phyloP scores from a whole-genome alignment of 257 asterid species.

The Nicotiana sylvestris region DNA sequence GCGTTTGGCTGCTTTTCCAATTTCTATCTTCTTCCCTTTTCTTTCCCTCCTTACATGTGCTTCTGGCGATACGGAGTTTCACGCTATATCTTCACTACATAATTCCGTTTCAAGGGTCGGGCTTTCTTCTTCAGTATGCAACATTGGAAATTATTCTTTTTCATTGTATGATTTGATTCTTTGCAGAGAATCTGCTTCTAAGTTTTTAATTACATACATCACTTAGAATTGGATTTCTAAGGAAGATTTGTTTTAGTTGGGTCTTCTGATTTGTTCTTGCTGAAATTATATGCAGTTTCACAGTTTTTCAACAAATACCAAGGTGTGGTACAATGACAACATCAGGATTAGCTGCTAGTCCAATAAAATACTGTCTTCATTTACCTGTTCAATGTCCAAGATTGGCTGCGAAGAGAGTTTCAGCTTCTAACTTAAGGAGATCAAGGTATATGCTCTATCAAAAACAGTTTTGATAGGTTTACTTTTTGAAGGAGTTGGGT shows the following conservation, averaged over 20 bases:
- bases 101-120: neutral
- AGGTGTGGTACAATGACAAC: slow-evolving; percentile 33
- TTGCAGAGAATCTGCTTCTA: neutral
- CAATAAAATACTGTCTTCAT: slow-evolving; percentile 28
- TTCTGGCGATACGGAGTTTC: neutral
- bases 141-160: neutral
- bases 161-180: neutral
- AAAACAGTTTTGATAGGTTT: neutral
- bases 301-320: slow-evolving; percentile 18
- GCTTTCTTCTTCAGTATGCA: neutral
- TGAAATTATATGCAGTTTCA: slow-evolving; percentile 18
- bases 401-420: slow-evolving; percentile 32
- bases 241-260: neutral
- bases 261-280: slow-evolving; percentile 8
- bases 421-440: slow-evolving; percentile 25
- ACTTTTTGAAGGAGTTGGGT: neutral
- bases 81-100: neutral
- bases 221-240: neutral
- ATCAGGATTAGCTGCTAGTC: slow-evolving; percentile 64
- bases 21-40: neutral
- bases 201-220: neutral
- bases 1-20: neutral
- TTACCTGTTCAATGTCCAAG: slow-evolving; percentile 31
- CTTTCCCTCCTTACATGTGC: neutral
- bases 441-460: slow-evolving; percentile 26